Evolutionary conservation across 176 grass and related monocot genomes (phyloP).

Genomic region (Themeda triandra): DNA sequence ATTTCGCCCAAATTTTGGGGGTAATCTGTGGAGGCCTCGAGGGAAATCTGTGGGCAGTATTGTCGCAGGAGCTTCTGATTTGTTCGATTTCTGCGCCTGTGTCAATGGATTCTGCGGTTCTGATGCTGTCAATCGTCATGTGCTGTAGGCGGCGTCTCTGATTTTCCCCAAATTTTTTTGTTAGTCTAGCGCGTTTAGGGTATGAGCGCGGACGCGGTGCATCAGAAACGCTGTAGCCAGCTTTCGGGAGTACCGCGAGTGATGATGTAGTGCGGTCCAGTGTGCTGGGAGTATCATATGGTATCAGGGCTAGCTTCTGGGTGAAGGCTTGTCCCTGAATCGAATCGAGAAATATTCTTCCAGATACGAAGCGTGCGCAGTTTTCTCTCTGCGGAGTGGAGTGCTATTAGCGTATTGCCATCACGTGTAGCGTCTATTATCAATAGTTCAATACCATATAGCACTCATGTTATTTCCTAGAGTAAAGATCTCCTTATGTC

Average conservation of each 20-base stretch:
- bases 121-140: no score
- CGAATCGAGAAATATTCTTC: conserved; percentile 4
- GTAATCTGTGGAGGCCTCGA: not conserved
- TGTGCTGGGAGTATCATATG: not conserved
- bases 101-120: not conserved
- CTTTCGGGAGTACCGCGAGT: not conserved
- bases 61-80: not conserved
- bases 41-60: not conserved
- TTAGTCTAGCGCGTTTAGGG: not conserved
- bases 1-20: not conserved
- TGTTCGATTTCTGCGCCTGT: not conserved
- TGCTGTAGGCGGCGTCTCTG: not conserved
- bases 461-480: not conserved
- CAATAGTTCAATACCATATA: not conserved
- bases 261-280: not conserved
- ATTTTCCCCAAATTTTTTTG: not conserved
- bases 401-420: not conserved
- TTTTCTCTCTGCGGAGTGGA: not conserved
- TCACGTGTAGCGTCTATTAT: not conserved
- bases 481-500: not conserved
- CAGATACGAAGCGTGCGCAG: not conserved
- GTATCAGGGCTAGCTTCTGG: not conserved
- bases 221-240: not conserved
- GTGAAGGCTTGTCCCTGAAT: not conserved
- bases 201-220: not conserved